Base-by-base conservation (phyloP, 202 grass and related monocot genomes). In the Hordeum pubiflorum region DNA sequence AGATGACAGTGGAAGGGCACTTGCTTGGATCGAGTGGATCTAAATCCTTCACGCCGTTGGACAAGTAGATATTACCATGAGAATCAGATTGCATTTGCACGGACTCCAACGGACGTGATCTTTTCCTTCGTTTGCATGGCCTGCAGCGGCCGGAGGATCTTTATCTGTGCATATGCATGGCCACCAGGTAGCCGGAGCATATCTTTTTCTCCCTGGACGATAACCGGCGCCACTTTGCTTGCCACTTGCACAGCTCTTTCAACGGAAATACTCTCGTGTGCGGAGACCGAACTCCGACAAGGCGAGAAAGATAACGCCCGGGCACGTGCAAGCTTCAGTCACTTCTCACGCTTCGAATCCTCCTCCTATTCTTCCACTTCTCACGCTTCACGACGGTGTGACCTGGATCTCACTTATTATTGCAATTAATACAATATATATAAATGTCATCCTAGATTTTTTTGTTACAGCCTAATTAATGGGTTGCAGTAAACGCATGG, bases 51-150 rank as follows among this genome's bases (percentile, higher is more conserved):
- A 17, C 2, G 75, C 44, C 57, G 34, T 76, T 76, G 71, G 71
- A 76, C 78, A 76, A 52, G 59, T 60, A 59, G n/a, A 59, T 18
- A 38, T 37, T 59, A 23, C 4, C 12, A 24, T 14, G 22, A 33
- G 50, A 81, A 86, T 86, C 78, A 9, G 71, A 81, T 86, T 60
- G 62, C 17, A 23, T 76, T 81, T 69, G 78, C 78, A 1, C 58
- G 70, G 38, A 13, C 27, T 57, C 41, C 58, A 72, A 66, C 22
- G 3, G 23, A 4, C n/a, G 46, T 3, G 21, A 58, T 36, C 22
- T 6, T n/a, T n/a, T 20, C n/a, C n/a, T 59, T 48, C 6, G 14
- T 62, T 81, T 76, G 72, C 54, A 1, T 40, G 71, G 40, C 20
- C 36, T 56, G 10, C 66, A 52, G 32, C 40, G 5, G 5, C 10